Evolutionary conservation across 768 basidiomycete species (phyloP).

Genomic region (Podaxis carcinomalis): DNA sequence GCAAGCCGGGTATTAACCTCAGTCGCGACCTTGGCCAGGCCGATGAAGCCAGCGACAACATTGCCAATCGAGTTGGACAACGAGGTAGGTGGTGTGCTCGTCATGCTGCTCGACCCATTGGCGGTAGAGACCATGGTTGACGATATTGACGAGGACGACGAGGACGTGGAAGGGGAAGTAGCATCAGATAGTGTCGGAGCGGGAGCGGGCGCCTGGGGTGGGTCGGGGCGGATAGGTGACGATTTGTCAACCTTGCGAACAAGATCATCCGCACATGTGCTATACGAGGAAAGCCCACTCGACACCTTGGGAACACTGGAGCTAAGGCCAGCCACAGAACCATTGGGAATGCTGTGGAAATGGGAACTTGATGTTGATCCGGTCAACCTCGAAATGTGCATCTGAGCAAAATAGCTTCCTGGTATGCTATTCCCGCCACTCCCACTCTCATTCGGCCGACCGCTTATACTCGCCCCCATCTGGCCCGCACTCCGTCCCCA

Average conservation of each 20-base stretch:
- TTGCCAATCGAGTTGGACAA: slow-evolving; percentile 44
- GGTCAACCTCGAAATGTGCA: slow-evolving; percentile 31
- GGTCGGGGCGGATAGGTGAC: neutral
- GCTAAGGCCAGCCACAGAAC: slow-evolving; percentile 29
- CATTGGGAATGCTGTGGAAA: slow-evolving; percentile 20
- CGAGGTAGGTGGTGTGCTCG: slow-evolving; percentile 59
- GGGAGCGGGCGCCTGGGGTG: slow-evolving; percentile 8
- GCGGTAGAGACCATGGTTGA: slow-evolving; percentile 35
- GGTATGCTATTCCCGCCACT: slow-evolving; percentile 36
- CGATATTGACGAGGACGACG: slow-evolving; percentile 50
- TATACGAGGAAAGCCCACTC: slow-evolving; percentile 32
- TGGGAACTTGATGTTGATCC: slow-evolving; percentile 18
- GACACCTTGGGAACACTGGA: slow-evolving; percentile 38
- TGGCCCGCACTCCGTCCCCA: slow-evolving; percentile 23
- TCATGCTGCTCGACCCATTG: slow-evolving; percentile 36
- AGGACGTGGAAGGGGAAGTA: slow-evolving; percentile 37
- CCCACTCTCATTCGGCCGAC: slow-evolving; percentile 22
- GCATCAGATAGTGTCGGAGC: slow-evolving; percentile 3
- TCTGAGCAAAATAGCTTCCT: slow-evolving; percentile 39
- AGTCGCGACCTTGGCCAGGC: slow-evolving; percentile 26
- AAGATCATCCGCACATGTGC: slow-evolving; percentile 3
- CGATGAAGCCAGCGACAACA: slow-evolving; percentile 35
- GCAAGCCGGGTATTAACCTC: slow-evolving; percentile 21
- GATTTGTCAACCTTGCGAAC: slow-evolving; percentile 1
- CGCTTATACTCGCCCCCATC: slow-evolving; percentile 17